Base-by-base conservation (phyloP, 169 alveolate species). In the Plasmodium knowlesi region DNA sequence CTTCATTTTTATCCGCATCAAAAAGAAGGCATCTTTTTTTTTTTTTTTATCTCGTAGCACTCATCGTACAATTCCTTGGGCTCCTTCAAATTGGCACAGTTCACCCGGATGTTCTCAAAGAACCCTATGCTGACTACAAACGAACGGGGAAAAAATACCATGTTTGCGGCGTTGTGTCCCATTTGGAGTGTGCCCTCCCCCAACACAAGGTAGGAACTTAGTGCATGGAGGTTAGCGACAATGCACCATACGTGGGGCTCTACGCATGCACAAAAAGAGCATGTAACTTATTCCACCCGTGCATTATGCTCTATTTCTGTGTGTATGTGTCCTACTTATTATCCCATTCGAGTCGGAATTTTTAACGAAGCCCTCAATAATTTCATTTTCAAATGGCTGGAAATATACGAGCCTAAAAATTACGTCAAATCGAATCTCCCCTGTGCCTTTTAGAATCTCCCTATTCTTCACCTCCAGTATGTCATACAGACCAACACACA, bases 321-420 rank as follows among this genome's bases (percentile, higher is more conserved):
- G 25, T 83, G 61, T 1, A 32, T 12, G 25, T 83, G 61, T 37
- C 61, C 61, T 43, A 85, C 93, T 76, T 85, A 85, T 85, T 3
- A 85, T 85, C 16, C 93, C 93, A 28, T 85, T 85, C n/a, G 84
- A 76, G 19, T 85, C 93, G 16, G 93, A 85, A 14, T 73, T 73
- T 67, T 85, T 85, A 10, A 85, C 93, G 79, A 73, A 85, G 14
- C 93, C 93, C 43, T 85, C 93, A 32, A 85, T 74, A 85, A 85
- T 85, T 85, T 85, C 93, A 37, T 85, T 85, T 74, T 85, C 93
- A 85, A 73, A 85, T 6, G 93, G 93, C 16, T 72, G 85, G 30
- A 85, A 85, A 85, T 73, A 73, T 30, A 85, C 93, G 25, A 85
- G 43, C 16, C 93, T 72, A 39, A 85, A 85, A 85, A 85, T 85